These are phyloP conservation scores for Coniella lustricola DNA, from an alignment of 2,329 filamentous ascomycete species.

Conservation along the genomic window DNA sequence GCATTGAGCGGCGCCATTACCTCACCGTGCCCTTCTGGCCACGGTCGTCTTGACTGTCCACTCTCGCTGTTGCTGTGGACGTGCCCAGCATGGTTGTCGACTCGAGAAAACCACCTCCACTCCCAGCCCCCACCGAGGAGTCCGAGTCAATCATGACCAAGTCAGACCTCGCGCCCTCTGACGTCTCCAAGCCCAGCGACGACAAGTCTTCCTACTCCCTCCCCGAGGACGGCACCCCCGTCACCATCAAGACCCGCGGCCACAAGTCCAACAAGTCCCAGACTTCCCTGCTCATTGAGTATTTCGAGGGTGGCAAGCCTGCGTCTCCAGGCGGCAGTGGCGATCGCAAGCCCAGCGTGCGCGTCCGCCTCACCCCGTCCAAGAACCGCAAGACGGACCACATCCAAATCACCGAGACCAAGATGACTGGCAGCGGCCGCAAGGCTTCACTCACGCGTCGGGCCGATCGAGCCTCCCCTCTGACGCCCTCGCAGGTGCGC, in stretches of 20 bases:
- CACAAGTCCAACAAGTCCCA: constrained; percentile 61
- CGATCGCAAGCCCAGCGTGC: constrained; percentile 73
- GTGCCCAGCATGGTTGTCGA: constrained; percentile 46
- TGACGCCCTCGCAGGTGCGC: constrained; percentile 31
- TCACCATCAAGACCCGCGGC: constrained; percentile 79
- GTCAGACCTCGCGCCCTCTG: constrained; percentile 55
- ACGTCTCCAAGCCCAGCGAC: constrained; percentile 61
- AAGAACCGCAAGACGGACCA: constrained; percentile 64
- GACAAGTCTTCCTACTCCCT: constrained; percentile 71
- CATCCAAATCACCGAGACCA: constrained; percentile 80
- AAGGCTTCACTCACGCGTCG: constrained; percentile 53
- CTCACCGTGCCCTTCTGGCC: constrained; percentile 14
- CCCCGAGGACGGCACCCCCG: constrained; percentile 79
- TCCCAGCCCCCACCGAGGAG: constrained; percentile 69
- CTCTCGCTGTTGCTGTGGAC: constrained; percentile 15
- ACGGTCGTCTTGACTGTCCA: no score
- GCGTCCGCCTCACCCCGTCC: constrained; percentile 72
- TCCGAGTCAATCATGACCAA: constrained; percentile 53
- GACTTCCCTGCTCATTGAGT: constrained; percentile 88
- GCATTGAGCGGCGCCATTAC: constrained; percentile 16
- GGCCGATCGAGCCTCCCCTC: constrained; percentile 40
- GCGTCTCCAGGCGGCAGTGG: constrained; percentile 43
- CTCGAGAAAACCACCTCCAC: constrained; percentile 53
- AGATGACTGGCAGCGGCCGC: constrained; percentile 49
- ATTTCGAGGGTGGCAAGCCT: constrained; percentile 74